Conservation (phyloP, 129 eudicot genomes). For the Scalesia atractyloides region DNA sequence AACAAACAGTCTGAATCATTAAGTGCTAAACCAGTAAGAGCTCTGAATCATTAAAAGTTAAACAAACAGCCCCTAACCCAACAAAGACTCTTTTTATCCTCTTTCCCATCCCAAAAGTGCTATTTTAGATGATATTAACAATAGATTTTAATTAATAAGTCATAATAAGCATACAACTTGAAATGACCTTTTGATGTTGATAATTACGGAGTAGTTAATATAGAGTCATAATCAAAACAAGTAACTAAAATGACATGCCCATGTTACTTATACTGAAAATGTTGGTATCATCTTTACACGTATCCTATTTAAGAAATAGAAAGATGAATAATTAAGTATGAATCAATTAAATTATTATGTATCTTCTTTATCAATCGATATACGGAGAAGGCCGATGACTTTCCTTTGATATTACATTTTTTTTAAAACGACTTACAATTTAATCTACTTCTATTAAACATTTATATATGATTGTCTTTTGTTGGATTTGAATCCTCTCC, state of each 20-base stretch:
- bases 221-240: constrained; percentile 1
- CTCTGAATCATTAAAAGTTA: no score
- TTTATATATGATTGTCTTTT: no score
- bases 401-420: no score
- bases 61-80: no score
- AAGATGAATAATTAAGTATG: background rate
- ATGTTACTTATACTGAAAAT: constrained; percentile 30
- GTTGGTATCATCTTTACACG: constrained; percentile 29
- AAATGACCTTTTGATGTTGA: background rate
- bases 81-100: no score
- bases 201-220: background rate
- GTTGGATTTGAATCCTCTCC: no score
- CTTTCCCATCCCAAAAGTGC: no score
- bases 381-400: background rate
- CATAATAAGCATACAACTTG: background rate
- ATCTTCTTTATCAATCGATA: background rate
- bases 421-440: no score
- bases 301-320: background rate
- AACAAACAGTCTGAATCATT: no score
- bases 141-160: background rate
- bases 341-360: background rate
- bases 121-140: no score
- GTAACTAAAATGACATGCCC: constrained; percentile 25
- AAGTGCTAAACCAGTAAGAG: no score
- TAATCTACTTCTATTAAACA: no score